Percentiles rank a stretch among this genome's conserved stretches.
Evolutionary conservation across 1,139 yeast species (phyloP).

Genomic region (Magnusiomyces suaveolens): DNA sequence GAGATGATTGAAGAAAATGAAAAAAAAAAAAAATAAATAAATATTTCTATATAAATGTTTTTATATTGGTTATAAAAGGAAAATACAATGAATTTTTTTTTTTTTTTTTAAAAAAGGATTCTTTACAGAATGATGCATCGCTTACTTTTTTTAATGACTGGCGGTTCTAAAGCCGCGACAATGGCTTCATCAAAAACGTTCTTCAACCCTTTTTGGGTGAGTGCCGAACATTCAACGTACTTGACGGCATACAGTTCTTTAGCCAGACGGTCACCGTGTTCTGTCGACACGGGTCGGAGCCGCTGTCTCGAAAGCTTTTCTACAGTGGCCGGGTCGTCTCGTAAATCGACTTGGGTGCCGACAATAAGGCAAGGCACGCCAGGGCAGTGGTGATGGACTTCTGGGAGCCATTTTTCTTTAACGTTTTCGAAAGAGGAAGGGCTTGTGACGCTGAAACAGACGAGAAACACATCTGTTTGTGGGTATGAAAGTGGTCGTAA

Average conservation of each 20-base stretch:
- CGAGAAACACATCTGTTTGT: constrained; percentile 82
- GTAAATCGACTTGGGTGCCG: constrained; percentile 85
- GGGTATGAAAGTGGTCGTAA: constrained; percentile 92
- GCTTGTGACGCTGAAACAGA: constrained; percentile 83
- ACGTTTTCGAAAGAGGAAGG: constrained; percentile 92
- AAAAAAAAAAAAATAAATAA: neutral
- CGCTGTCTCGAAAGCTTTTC: constrained; percentile 73
- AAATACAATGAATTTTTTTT: neutral
- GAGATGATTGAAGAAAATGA: neutral
- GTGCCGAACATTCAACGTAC: constrained; percentile 80
- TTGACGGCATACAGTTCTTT: constrained; percentile 69
- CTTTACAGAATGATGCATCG: too few species aligned
- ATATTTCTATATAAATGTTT: too few species aligned
- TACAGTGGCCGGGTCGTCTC: constrained; percentile 66
- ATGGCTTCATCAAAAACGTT: constrained; percentile 86
- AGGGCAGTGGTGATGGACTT: constrained; percentile 87
- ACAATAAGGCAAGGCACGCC: constrained; percentile 87
- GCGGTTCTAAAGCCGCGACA: constrained; percentile 77
- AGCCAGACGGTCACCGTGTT: constrained; percentile 84
- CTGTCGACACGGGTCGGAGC: constrained; percentile 72
- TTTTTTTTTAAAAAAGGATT: too few species aligned
- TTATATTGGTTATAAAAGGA: neutral
- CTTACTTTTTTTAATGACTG: too few species aligned
- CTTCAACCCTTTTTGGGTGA: constrained; percentile 64
- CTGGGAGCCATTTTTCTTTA: constrained; percentile 90